These are phyloP conservation scores for Coemansia erecta DNA, from an alignment of 192 early-diverging fungal genomes.

Conservation along the genomic window DNA sequence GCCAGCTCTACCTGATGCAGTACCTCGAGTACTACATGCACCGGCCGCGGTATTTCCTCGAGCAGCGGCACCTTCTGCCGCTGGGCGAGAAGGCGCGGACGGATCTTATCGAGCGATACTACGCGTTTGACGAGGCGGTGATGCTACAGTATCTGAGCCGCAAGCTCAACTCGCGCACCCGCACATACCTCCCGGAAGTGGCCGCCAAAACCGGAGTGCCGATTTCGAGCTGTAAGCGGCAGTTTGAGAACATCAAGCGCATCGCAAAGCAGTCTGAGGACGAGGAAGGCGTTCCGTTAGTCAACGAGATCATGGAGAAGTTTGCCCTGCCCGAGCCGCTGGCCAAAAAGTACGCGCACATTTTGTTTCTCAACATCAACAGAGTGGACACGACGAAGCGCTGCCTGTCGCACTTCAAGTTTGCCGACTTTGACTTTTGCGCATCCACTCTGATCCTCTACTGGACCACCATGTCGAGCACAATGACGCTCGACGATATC, in stretches of 20 bases:
- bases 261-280: conserved; percentile 61
- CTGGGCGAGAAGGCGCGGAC: conserved; percentile 16
- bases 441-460: conserved; percentile 19
- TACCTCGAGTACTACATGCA: conserved; percentile 26
- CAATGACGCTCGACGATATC: conserved; percentile 44
- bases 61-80: conserved; percentile 21
- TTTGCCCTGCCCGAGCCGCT: conserved; percentile 20
- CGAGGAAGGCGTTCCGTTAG: conserved; percentile 46
- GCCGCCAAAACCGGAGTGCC: conserved; percentile 17
- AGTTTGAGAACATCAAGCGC: conserved; percentile 67
- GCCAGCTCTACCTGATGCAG: conserved; percentile 27
- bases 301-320: conserved; percentile 29
- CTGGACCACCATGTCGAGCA: conserved; percentile 32
- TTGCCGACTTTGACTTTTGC: conserved; percentile 33
- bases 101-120: conserved; percentile 22
- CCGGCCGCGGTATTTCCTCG: conserved; percentile 27
- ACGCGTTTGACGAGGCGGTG: conserved; percentile 26
- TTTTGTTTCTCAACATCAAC: conserved; percentile 29
- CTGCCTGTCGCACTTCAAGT: conserved; percentile 22
- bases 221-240: conserved; percentile 21
- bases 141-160: conserved; percentile 29
- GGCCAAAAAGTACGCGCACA: conserved; percentile 21
- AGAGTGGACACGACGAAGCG: conserved; percentile 28
- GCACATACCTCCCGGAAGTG: conserved; percentile 24
- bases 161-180: conserved; percentile 29